Conservation (phyloP, 768 basidiomycete genomes). For the Lyophyllum atratum region DNA sequence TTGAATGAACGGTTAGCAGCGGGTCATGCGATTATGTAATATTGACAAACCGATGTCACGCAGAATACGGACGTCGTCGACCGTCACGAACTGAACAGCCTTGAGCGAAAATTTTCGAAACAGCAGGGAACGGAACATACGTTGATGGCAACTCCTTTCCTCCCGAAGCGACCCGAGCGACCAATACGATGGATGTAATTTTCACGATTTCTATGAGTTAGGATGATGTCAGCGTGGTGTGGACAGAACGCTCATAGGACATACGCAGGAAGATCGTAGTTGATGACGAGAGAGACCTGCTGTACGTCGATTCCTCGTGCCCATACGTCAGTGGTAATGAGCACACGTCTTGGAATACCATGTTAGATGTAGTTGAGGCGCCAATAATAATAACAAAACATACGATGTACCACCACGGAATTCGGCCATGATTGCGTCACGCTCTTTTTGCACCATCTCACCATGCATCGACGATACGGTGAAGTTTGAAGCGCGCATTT, state of each 20-base stretch:
- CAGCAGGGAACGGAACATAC: slow-evolving; percentile 45
- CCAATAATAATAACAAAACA: slow-evolving; percentile 29
- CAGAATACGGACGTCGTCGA: slow-evolving; percentile 94
- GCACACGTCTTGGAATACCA: slow-evolving; percentile 66
- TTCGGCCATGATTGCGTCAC: slow-evolving; percentile 96
- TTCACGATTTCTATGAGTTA: slow-evolving; percentile 78
- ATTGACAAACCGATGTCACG: slow-evolving; percentile 82
- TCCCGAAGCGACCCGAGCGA: slow-evolving; percentile 97
- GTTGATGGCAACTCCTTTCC: slow-evolving; percentile 99
- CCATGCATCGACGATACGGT: slow-evolving; percentile 97
- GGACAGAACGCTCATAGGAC: slow-evolving; percentile 24
- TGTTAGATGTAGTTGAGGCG: background rate
- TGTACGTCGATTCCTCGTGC: slow-evolving; percentile 98
- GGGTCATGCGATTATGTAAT: slow-evolving; percentile 14
- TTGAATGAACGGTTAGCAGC: slow-evolving; percentile 12
- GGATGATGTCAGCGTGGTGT: background rate
- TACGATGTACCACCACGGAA: slow-evolving; percentile 92
- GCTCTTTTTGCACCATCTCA: slow-evolving; percentile 94
- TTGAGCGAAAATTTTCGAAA: slow-evolving; percentile 8
- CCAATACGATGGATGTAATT: slow-evolving; percentile 99
- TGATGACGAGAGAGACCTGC: slow-evolving; percentile 96
- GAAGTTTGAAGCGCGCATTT: slow-evolving; percentile 98
- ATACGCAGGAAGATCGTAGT: slow-evolving; percentile 93
- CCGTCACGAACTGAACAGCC: slow-evolving; percentile 76
- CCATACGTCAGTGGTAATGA: slow-evolving; percentile 97